A percentile compares a stretch with the other conserved stretches of the same genome.
phyloP scores from a whole-genome alignment of 2,329 filamentous ascomycete species.

The Diaporthe sp. region DNA sequence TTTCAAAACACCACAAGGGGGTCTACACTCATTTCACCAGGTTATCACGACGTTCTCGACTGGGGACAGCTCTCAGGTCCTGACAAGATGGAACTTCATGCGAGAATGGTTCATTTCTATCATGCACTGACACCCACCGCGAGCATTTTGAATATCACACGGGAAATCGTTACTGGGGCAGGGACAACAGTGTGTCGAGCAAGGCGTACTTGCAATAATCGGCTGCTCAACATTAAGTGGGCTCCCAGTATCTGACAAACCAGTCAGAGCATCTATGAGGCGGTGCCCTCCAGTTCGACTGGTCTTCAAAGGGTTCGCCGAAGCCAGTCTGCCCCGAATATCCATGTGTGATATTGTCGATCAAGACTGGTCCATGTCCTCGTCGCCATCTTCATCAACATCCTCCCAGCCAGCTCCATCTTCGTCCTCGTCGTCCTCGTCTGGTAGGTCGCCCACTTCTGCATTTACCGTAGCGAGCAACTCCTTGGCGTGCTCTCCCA shows the following conservation, averaged over 20 bases:
- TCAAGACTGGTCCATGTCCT: constrained; percentile 59
- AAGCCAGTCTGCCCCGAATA: background rate
- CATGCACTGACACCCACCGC: background rate
- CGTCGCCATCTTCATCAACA: constrained; percentile 59
- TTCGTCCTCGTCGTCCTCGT: constrained; percentile 59
- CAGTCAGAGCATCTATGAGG: background rate
- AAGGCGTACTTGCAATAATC: background rate
- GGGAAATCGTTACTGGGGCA: background rate
- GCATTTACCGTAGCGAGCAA: constrained; percentile 72
- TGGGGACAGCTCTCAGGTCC: too few species aligned
- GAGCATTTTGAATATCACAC: background rate
- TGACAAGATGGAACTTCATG: background rate
- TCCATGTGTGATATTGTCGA: background rate
- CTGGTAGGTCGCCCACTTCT: constrained; percentile 70
- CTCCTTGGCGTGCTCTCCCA: constrained; percentile 80
- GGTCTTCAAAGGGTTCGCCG: background rate
- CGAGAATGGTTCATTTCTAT: background rate
- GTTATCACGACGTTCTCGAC: too few species aligned
- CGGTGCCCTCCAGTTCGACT: background rate
- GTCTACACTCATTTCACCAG: background rate
- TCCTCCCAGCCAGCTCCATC: constrained; percentile 59
- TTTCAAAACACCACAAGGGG: background rate
- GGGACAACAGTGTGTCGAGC: background rate
- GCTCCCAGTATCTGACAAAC: background rate
- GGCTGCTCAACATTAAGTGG: background rate